phyloP scores from a whole-genome alignment of 1,139 yeast species.

The Blastobotrys petasosporus region DNA sequence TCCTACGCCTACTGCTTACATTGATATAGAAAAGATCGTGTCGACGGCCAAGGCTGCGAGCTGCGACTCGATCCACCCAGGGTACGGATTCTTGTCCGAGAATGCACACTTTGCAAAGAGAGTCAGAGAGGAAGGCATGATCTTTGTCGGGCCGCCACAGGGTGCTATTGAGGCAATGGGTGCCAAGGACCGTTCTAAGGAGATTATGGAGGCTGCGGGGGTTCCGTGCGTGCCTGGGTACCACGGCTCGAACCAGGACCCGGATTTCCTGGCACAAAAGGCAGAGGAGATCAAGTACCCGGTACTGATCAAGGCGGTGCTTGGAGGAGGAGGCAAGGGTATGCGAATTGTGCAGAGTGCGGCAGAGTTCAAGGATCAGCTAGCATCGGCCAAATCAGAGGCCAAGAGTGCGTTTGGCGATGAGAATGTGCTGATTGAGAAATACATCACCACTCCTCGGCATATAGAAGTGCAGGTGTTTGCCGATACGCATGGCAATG shows the following conservation, averaged over 20 bases:
- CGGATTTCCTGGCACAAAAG: constrained; percentile 30
- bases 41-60: constrained; percentile 36
- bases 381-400: constrained; percentile 40
- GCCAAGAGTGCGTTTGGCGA: constrained; percentile 41
- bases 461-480: constrained; percentile 46
- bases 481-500: constrained; percentile 42
- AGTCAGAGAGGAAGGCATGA: constrained; percentile 35
- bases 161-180: constrained; percentile 35
- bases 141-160: constrained; percentile 45
- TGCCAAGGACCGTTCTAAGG: constrained; percentile 33
- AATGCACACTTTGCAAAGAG: constrained; percentile 41
- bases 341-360: constrained; percentile 38
- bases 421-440: constrained; percentile 42
- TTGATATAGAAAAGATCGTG: constrained; percentile 40
- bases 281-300: constrained; percentile 43
- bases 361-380: constrained; percentile 34
- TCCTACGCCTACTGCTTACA: constrained; percentile 40
- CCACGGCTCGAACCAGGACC: constrained; percentile 35
- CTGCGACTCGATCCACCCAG: constrained; percentile 43
- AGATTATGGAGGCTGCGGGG: constrained; percentile 33
- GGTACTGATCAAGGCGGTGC: constrained; percentile 45
- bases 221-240: constrained; percentile 50
- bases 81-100: constrained; percentile 44
- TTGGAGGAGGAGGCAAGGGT: constrained; percentile 52
- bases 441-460: constrained; percentile 41